Evolutionary conservation across 352 stramenopile genomes (phyloP), one percentile per base, ranked within the genome.

Genomic region (Halophytophthora polymorphica): DNA sequence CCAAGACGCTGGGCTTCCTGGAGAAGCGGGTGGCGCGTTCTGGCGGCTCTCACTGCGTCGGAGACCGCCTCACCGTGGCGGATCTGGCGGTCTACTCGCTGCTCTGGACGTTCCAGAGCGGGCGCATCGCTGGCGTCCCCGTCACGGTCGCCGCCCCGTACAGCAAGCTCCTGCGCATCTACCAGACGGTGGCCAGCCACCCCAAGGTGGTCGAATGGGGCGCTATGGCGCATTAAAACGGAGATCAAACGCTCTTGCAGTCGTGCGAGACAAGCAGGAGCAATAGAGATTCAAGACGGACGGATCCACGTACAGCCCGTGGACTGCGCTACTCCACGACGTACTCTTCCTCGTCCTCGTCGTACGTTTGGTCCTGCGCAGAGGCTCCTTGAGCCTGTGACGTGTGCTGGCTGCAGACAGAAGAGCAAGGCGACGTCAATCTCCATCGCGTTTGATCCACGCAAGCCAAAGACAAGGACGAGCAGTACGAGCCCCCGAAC

Each of bases 291-390:
- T n/a, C n/a, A n/a, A n/a, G n/a, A n/a, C n/a, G n/a, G n/a, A n/a
- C n/a, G n/a, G n/a, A n/a, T n/a, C n/a, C n/a, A n/a, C n/a, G n/a
- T n/a, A n/a, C n/a, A n/a, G n/a, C n/a, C n/a, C n/a, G n/a, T n/a
- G n/a, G n/a, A n/a, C n/a, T n/a, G n/a, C n/a, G 25, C 55, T 86
- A 90, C 14, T 90, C 76, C 41, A 90, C 78, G 14, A 90, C 58
- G 57, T 90, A 90, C 56, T 89, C 78, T 35, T 86, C 75, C 21
- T 86, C 78, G 2, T 88, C 76, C 1, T 79, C 73, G 13, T 83
- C 68, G n/a, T n/a, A n/a, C n/a, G n/a, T n/a, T 33, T 81, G 67
- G 41, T 71, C 71, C 31, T 75, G 64, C 19, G 61, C 58, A 31
- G 52, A 43, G 2, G 58, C 53, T 12, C 55, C 60, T 22, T 45